Conservation (phyloP, 441 rosid genomes). For the Kokia cookei region DNA sequence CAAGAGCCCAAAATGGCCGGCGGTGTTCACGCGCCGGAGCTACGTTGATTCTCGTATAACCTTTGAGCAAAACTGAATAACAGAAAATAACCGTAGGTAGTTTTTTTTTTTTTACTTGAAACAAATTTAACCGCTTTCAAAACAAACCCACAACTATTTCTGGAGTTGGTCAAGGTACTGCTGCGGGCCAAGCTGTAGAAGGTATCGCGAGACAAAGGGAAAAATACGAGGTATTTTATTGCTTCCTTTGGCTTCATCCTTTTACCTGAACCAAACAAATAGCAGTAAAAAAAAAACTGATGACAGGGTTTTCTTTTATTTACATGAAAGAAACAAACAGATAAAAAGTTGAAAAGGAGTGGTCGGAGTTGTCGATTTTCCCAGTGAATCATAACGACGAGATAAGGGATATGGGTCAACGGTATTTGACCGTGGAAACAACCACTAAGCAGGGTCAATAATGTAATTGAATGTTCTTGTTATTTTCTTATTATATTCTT, state of each 20-base stretch:
- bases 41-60: neutral
- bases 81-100: slow-evolving; percentile 21
- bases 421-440: slow-evolving; percentile 28
- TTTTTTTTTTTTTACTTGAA: slow-evolving; percentile 15
- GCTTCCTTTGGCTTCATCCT: no score
- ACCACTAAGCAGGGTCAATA: slow-evolving; percentile 13
- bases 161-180: no score
- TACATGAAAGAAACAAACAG: neutral
- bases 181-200: no score
- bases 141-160: slow-evolving; percentile 17
- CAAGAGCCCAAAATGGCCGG: neutral
- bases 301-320: neutral
- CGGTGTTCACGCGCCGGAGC: neutral
- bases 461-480: slow-evolving; percentile 19
- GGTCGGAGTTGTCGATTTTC: neutral
- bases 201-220: no score
- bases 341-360: neutral
- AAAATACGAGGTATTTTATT: no score
- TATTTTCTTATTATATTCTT: neutral
- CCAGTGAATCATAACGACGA: slow-evolving; percentile 12
- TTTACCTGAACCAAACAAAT: neutral
- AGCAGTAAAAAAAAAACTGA: neutral
- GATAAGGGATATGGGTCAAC: slow-evolving; percentile 43
- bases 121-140: slow-evolving; percentile 33
- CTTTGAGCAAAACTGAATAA: neutral